A percentile compares a stretch with the other conserved stretches of the same genome.
Conservation (phyloP, 768 basidiomycete species). For the Clitopilus passeckerianus region DNA sequence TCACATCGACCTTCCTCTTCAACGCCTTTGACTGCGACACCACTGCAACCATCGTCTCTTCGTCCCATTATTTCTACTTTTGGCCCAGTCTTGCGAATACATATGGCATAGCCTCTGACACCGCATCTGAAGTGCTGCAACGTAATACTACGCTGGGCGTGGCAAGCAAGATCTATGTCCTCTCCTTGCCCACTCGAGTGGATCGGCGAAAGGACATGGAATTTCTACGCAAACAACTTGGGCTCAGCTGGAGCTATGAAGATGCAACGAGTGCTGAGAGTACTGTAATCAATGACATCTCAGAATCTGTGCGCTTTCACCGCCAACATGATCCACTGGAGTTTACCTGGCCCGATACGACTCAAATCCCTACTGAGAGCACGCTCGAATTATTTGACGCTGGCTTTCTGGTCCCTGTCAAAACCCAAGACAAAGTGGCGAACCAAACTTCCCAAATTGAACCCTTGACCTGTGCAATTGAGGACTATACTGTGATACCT, state of each 20-base stretch:
- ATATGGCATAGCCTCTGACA: neutral
- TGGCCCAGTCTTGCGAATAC: neutral
- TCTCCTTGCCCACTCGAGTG: constrained; percentile 52
- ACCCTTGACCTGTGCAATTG: constrained; percentile 13
- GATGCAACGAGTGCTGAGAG: constrained; percentile 41
- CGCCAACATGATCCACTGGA: constrained; percentile 13
- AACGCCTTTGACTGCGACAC: neutral
- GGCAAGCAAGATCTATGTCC: constrained; percentile 43
- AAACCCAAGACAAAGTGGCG: constrained; percentile 1
- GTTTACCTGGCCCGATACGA: constrained; percentile 18
- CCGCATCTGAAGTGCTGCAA: neutral
- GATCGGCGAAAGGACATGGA: constrained; percentile 62
- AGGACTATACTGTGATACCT: constrained; percentile 28
- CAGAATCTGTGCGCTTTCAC: constrained; percentile 33
- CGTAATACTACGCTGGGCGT: constrained; percentile 25
- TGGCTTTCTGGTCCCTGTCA: constrained; percentile 7
- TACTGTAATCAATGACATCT: constrained; percentile 31
- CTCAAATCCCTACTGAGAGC: constrained; percentile 13
- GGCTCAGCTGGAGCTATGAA: constrained; percentile 48
- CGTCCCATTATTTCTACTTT: neutral
- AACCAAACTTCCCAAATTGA: neutral
- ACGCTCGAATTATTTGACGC: constrained; percentile 20
- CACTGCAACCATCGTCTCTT: neutral
- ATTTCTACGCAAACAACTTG: constrained; percentile 36
- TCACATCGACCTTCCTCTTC: neutral